Percentiles rank a stretch among this genome's conserved stretches.
Conservation (phyloP, 2,329 filamentous ascomycete species). For the Trichophyton rubrum region DNA sequence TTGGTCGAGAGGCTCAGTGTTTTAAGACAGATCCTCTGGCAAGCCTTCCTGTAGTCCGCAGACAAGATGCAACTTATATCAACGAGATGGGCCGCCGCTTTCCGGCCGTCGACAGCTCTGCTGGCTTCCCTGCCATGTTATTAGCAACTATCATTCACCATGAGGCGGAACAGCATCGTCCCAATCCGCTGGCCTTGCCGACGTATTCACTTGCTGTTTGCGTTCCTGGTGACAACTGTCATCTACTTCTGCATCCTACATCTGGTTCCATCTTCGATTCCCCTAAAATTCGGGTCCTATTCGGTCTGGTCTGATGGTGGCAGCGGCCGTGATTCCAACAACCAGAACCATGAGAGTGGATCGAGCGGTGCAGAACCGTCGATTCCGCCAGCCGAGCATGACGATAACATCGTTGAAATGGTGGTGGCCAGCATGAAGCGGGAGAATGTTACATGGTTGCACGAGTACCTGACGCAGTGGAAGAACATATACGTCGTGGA, state of each 20-base stretch:
- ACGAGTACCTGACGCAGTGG: slow-evolving; percentile 32
- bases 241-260: background rate
- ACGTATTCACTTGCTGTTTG: background rate
- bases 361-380: background rate
- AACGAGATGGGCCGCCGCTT: too few relatives aligned
- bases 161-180: background rate
- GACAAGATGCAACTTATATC: too few relatives aligned
- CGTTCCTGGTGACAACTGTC: background rate
- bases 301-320: background rate
- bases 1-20: too few relatives aligned
- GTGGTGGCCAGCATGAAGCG: slow-evolving; percentile 30
- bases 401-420: slow-evolving; percentile 62
- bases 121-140: background rate
- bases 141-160: background rate
- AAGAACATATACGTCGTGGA: slow-evolving; percentile 46
- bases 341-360: background rate
- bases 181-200: background rate
- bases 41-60: too few relatives aligned
- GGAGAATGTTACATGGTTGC: slow-evolving; percentile 31
- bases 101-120: background rate
- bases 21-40: too few relatives aligned
- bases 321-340: background rate
- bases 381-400: slow-evolving; percentile 26
- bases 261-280: background rate
- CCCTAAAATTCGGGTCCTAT: background rate